Base-by-base conservation (phyloP, 495 filamentous ascomycete genomes). In the Penicillium lagena region DNA sequence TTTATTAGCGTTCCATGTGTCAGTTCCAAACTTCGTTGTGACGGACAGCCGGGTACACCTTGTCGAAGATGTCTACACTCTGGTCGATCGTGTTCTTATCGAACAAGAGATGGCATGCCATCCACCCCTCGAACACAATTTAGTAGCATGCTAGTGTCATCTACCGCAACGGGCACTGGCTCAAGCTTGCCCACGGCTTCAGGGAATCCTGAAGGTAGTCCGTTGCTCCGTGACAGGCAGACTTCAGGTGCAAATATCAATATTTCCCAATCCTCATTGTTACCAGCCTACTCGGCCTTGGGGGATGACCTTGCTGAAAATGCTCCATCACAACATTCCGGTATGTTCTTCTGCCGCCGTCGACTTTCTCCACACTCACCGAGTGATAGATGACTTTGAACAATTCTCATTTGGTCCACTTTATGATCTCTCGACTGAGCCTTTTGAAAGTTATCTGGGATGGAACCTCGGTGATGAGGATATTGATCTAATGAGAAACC, bases 51-150 rank as follows among this genome's bases (percentile, higher is more conserved):
- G 7, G 40, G 40, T 17, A 14, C 30, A n/a, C 30, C 40, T 29
- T 43, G 40, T 33, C 30, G 28, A 31, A 43, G 33, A 15, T 43
- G 40, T 35, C 30, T 31, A 14, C 12, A 31, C 10, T 43, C 40
- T 34, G 40, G 40, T 31, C 40, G 40, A 35, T 34, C 40, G 33
- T 43, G 40, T 34, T 31, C 33, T 11, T 43, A 43, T 31, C 40
- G 40, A 27, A 43, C 12, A n/a, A 43, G 29, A 43, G 33, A 43
- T 17, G 29, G 35, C 35, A 15, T 15, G 11, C 35, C 35, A 37
- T 17, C 35, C 12, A 37, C 35, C 4, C 35, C 35, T 37, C 35
- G 35, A n/a, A 15, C 12, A 37, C 35, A 37, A 12, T 37, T 12
- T 17, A 37, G 35, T 8, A 7, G 17, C 1, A 37, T 37, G 35